A percentile compares a stretch with the other conserved stretches of the same genome.
Conservation (phyloP, 2,329 filamentous ascomycete species). For the Grosmannia penicillata region DNA sequence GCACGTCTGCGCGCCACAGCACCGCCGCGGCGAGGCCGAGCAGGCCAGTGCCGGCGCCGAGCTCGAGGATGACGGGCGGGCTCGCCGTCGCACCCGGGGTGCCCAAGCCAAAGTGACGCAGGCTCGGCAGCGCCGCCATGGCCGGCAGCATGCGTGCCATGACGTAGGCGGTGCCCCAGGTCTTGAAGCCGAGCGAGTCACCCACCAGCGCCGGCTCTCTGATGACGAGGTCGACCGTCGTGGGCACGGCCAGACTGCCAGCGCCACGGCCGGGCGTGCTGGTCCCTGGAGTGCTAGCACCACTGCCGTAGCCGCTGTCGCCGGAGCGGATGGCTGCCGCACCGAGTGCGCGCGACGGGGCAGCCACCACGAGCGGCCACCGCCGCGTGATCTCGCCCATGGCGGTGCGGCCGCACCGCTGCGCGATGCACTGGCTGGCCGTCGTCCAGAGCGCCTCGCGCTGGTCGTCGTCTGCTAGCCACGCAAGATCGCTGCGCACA, state of each 20-base stretch:
- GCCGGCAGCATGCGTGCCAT: constrained; percentile 55
- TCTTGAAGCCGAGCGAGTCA: constrained; percentile 84
- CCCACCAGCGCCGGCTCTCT: constrained; percentile 78
- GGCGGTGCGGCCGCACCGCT: constrained; percentile 61
- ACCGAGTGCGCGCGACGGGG: too few species aligned
- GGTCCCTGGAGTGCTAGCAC: too few species aligned
- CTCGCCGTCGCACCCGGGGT: too few species aligned
- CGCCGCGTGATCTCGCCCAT: constrained; percentile 42
- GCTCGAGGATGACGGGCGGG: constrained; percentile 44
- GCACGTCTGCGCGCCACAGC: constrained; percentile 49
- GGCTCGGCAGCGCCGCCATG: not conserved
- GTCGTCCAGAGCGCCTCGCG: constrained; percentile 61
- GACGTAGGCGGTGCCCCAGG: constrained; percentile 84
- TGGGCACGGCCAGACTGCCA: constrained; percentile 5
- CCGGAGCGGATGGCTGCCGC: too few species aligned
- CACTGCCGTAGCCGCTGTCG: too few species aligned
- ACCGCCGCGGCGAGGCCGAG: constrained; percentile 73
- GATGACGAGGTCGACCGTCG: constrained; percentile 50
- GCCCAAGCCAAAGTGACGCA: too few species aligned
- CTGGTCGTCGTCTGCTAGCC: constrained; percentile 52
- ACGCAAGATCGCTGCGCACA: constrained; percentile 49
- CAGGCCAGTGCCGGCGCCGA: constrained; percentile 85
- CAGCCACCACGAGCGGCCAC: constrained; percentile 32
- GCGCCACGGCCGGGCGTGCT: constrained; percentile 6
- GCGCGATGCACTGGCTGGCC: constrained; percentile 66